phyloP scores from a whole-genome alignment of 2,329 filamentous ascomycete genomes.

The Verticillium isaacii region DNA sequence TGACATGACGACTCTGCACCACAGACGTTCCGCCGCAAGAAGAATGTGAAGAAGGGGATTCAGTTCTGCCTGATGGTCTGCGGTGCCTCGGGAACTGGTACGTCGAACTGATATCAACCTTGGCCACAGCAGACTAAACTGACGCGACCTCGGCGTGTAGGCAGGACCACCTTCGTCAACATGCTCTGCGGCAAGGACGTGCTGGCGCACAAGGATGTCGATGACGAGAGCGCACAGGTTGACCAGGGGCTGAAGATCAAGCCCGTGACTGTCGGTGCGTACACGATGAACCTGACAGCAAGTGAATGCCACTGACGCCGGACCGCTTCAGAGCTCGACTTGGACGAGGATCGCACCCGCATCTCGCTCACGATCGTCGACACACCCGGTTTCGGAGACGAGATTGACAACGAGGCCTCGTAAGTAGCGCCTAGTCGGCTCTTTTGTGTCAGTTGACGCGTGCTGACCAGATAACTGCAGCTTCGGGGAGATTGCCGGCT shows the following conservation, averaged over 20 bases:
- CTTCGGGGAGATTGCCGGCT: conserved; percentile 96
- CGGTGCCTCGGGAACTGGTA: conserved; percentile 97
- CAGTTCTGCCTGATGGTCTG: conserved; percentile 99
- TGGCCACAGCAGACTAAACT: not conserved
- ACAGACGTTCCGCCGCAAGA: conserved; percentile 97
- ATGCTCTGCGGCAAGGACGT: conserved; percentile 96
- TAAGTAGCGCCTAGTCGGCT: conserved; percentile 33
- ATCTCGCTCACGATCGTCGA: conserved; percentile 98
- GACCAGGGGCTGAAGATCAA: conserved; percentile 99
- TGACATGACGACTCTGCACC: not conserved
- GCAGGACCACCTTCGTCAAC: conserved; percentile 98
- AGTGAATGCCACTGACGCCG: not conserved
- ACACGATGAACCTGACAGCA: not conserved
- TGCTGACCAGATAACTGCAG: conserved; percentile 35
- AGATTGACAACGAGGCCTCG: conserved; percentile 99
- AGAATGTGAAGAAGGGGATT: conserved; percentile 99
- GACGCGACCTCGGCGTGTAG: conserved; percentile 36
- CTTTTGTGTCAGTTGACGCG: not conserved
- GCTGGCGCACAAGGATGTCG: conserved; percentile 83
- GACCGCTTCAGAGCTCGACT: conserved; percentile 68
- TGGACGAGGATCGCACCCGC: conserved; percentile 97
- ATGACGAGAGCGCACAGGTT: conserved; percentile 84
- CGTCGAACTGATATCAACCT: conserved; percentile 23
- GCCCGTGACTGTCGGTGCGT: conserved; percentile 87
- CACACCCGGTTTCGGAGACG: conserved; percentile 96